These are phyloP conservation scores for Penicillium sp. DNA, from an alignment of 2,329 filamentous ascomycete species.

Conservation along the genomic window DNA sequence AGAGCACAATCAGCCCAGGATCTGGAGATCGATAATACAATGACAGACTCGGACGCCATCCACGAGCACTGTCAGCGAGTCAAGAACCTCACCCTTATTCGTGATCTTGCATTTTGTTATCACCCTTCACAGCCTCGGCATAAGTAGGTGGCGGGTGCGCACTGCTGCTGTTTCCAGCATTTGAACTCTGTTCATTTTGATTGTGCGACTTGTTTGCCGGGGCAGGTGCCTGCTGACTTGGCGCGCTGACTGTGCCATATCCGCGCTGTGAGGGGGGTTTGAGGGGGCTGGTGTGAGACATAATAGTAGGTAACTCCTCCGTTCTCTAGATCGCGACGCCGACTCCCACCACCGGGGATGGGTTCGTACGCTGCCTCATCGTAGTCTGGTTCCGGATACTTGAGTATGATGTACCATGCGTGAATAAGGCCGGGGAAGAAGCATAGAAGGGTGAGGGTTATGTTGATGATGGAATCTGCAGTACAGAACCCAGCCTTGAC, in stretches of 20 bases:
- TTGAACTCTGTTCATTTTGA: slow-evolving; percentile 22
- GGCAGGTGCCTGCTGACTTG: slow-evolving; percentile 21
- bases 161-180: slow-evolving; percentile 34
- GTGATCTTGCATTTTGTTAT: slow-evolving; percentile 81
- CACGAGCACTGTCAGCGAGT: background rate
- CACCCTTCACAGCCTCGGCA: slow-evolving; percentile 82
- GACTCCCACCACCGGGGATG: slow-evolving; percentile 56
- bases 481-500: slow-evolving; percentile 93
- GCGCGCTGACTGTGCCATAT: slow-evolving; percentile 44
- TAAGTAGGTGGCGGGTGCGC: slow-evolving; percentile 70
- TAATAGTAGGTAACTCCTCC: slow-evolving; percentile 72
- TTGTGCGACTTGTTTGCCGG: slow-evolving; percentile 21
- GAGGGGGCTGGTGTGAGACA: slow-evolving; percentile 54
- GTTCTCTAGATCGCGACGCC: slow-evolving; percentile 38
- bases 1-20: background rate
- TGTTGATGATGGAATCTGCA: slow-evolving; percentile 90
- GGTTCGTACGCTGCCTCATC: slow-evolving; percentile 63
- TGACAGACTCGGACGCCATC: background rate
- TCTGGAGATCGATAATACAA: background rate
- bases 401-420: slow-evolving; percentile 96
- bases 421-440: slow-evolving; percentile 86
- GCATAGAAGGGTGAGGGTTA: slow-evolving; percentile 78
- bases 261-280: slow-evolving; percentile 33
- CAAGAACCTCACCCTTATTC: slow-evolving; percentile 43
- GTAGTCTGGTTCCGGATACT: slow-evolving; percentile 73